Percentiles rank a stretch among this genome's conserved stretches.
phyloP scores from a whole-genome alignment of 1,284 basidiomycete genomes.

The Tilletia caries region DNA sequence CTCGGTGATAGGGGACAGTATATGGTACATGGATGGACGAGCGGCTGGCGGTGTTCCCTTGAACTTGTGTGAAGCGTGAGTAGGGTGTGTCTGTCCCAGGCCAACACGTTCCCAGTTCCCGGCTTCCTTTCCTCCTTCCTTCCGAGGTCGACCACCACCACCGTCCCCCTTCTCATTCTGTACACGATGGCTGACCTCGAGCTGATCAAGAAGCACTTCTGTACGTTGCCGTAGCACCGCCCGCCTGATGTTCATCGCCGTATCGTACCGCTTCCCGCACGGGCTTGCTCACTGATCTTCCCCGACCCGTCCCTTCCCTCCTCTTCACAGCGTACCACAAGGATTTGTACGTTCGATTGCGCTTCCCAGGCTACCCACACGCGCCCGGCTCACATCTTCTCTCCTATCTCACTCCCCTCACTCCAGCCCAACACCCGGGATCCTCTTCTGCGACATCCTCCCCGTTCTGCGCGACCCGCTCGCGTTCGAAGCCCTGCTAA shows the following conservation, averaged over 20 bases:
- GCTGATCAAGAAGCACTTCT: conserved; percentile 40
- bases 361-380: neutral
- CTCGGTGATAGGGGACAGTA: no score
- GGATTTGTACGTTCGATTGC: conserved; percentile 18
- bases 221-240: conserved; percentile 30
- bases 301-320: conserved; percentile 1
- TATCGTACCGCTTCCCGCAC: no score
- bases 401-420: neutral
- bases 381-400: neutral
- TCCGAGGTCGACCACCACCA: neutral
- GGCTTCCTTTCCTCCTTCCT: no score
- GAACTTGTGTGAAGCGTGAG: no score
- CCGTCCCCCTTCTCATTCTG: neutral
- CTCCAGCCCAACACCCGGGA: conserved; percentile 24
- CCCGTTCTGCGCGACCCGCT: conserved; percentile 52
- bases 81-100: no score
- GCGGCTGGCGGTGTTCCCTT: no score
- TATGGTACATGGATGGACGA: no score
- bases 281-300: neutral
- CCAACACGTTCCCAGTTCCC: neutral
- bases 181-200: conserved; percentile 39
- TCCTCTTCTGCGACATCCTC: conserved; percentile 53
- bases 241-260: neutral
- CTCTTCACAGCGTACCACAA: conserved; percentile 52
- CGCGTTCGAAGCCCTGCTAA: conserved; percentile 68